Evolutionary conservation across 2,329 filamentous ascomycete genomes (phyloP), one percentile per base, ranked within the genome.

Genomic region (Helminthosporium solani): DNA sequence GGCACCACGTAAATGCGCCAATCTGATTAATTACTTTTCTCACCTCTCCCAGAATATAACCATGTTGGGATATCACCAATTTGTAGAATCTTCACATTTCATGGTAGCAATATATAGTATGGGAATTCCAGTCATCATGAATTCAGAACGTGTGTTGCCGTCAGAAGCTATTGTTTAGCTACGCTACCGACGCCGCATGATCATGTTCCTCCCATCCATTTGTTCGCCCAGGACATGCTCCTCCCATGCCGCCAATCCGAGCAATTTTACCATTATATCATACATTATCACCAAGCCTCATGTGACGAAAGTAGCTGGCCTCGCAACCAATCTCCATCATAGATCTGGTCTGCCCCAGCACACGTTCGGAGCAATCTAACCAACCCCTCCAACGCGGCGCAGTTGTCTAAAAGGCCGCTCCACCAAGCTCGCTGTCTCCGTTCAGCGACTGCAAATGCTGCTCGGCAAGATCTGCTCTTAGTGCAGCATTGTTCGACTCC

Each of bases 391-490:
- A n/a, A n/a, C 6, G 16, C 3, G 16, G 12, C 6, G 36, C 21
- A 40, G 20, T n/a, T 31, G 42, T 28, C 54, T 64, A 71, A 43
- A 70, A 71, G 7, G 68, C 67, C 50, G 57, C 61, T 2, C 67
- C 69, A 36, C 70, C 66, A 31, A 64, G 59, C 49, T 70, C 68
- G 8, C 59, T 58, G 45, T 74, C 72, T 11, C 67, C 72, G 41
- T 67, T 73, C 46, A 74, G 52, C 11, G 58, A 63, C 46, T 71
- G 65, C 46, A 78, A 47, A n/a, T 71, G 70, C 52, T 73, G 62
- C 54, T 78, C 76, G 1, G 75, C 75, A 50, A 78, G 59, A 42
- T 76, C 73, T 20, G 70, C 70, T 50, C 73, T 70, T 42, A 77
- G 50, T 20, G 68, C 70, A n/a, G 73, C 72, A 23, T 67, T 71